Percentiles rank a stretch among this genome's conserved stretches.
phyloP scores from a whole-genome alignment of 2,329 filamentous ascomycete species.

The Fusarium duplospermum region DNA sequence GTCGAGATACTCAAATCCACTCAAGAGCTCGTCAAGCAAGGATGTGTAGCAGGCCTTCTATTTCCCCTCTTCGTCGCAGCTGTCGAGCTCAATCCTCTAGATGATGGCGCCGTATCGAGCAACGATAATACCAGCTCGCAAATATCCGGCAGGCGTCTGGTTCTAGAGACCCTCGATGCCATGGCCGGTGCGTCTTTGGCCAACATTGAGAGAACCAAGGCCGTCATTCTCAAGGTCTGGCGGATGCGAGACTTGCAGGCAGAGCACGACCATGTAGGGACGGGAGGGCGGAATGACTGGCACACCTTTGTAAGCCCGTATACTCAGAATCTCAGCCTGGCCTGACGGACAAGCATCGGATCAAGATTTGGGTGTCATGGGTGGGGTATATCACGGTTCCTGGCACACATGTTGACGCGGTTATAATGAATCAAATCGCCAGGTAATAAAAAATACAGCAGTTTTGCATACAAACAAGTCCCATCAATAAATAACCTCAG shows the following conservation, averaged over 20 bases:
- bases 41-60: constrained; percentile 31
- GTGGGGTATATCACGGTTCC: background rate
- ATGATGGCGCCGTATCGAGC: constrained; percentile 15
- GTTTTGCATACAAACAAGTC: background rate
- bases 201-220: constrained; percentile 57
- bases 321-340: constrained; percentile 44
- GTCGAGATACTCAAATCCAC: constrained; percentile 20
- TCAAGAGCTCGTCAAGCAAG: constrained; percentile 18
- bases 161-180: constrained; percentile 42
- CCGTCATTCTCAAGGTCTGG: constrained; percentile 61
- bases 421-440: background rate
- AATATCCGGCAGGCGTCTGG: constrained; percentile 28
- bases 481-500: background rate
- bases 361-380: background rate
- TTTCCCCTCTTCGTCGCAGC: constrained; percentile 41
- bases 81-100: constrained; percentile 32
- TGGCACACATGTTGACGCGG: background rate
- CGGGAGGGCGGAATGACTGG: constrained; percentile 39
- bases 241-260: constrained; percentile 52
- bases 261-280: background rate
- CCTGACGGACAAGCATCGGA: constrained; percentile 8
- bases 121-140: background rate
- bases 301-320: constrained; percentile 42
- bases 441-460: background rate
- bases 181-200: constrained; percentile 55